Evolutionary conservation across 805 yeast species (phyloP).

Genomic region (Zygosaccharomyces bailii): DNA sequence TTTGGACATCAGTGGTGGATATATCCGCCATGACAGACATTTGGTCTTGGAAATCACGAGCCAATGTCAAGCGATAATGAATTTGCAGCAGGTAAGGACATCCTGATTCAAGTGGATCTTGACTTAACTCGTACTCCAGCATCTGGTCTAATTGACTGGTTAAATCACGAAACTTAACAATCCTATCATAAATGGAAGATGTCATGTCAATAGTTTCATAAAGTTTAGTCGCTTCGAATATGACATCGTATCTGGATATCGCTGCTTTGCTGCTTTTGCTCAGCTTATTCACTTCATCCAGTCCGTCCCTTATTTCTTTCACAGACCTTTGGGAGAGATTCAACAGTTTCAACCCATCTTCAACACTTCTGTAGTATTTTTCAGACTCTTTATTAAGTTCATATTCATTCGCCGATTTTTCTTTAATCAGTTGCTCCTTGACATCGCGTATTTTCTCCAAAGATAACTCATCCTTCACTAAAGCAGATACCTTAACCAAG

Average conservation of each 20-base stretch:
- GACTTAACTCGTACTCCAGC: conserved; percentile 44
- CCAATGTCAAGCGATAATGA: conserved; percentile 66
- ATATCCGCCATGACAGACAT: conserved; percentile 52
- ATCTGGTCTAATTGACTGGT: conserved; percentile 49
- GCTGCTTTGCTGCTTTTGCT: conserved; percentile 56
- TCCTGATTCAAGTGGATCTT: conserved; percentile 38
- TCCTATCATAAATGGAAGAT: conserved; percentile 58
- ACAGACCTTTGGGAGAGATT: conserved; percentile 45
- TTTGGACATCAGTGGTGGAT: conserved; percentile 60
- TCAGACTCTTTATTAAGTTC: conserved; percentile 71
- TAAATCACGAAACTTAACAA: conserved; percentile 52
- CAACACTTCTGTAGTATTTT: conserved; percentile 55
- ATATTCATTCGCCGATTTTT: conserved; percentile 70
- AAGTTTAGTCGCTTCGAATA: conserved; percentile 61
- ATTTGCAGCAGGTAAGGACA: conserved; percentile 55
- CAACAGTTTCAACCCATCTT: conserved; percentile 41
- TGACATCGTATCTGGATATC: conserved; percentile 64
- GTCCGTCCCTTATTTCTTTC: conserved; percentile 46
- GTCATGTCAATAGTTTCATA: conserved; percentile 73
- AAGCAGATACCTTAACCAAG: conserved; percentile 31
- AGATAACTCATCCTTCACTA: conserved; percentile 45
- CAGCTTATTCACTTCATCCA: conserved; percentile 44
- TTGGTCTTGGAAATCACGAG: conserved; percentile 77
- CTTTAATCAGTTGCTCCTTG: conserved; percentile 57
- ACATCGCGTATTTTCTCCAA: conserved; percentile 50